Percentiles rank a stretch among this genome's conserved stretches.
Conservation (phyloP, 345 rosid species). For the Rhodamnia rubescens region DNA sequence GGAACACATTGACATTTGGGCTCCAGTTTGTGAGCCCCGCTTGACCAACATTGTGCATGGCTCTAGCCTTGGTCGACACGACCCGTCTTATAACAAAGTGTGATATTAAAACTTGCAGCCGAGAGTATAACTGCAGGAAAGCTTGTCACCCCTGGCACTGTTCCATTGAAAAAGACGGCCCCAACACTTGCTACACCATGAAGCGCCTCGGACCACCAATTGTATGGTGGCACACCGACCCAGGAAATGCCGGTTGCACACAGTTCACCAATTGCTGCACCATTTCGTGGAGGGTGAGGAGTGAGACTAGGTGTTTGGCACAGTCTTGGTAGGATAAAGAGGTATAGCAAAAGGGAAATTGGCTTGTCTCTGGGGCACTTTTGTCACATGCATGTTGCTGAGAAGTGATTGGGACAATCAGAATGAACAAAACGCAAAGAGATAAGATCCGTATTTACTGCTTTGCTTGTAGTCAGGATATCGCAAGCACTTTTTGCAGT, state of each 20-base stretch:
- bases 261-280: slow-evolving; percentile 16
- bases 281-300: slow-evolving; percentile 17
- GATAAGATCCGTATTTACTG: not conserved
- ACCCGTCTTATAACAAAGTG: slow-evolving; percentile 24
- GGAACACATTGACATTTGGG: slow-evolving; percentile 41
- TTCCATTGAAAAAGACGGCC: slow-evolving; percentile 15
- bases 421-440: slow-evolving; percentile 6
- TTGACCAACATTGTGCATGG: slow-evolving; percentile 30
- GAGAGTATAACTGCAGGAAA: slow-evolving; percentile 27
- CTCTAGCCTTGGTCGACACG: slow-evolving; percentile 32
- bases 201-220: slow-evolving; percentile 37
- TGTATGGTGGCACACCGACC: slow-evolving; percentile 15
- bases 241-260: slow-evolving; percentile 8
- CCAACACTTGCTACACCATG: slow-evolving; percentile 32
- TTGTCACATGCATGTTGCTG: slow-evolving; percentile 36
- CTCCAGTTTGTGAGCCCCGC: slow-evolving; percentile 45
- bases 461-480: not conserved
- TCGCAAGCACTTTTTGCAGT: not conserved
- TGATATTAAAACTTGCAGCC: slow-evolving; percentile 20
- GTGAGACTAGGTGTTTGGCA: slow-evolving; percentile 17
- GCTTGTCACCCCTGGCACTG: slow-evolving; percentile 24
- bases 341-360: slow-evolving; percentile 17
- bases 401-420: not conserved
- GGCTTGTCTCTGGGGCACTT: slow-evolving; percentile 13
- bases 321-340: slow-evolving; percentile 13